These are phyloP conservation scores for fission yeast (Schizosaccharomyces pombe) DNA, from an alignment of 805 yeast species.

Conservation along the genomic window ASM294v3 CU329670.1:5133001-5133500, in stretches of 20 bases:
- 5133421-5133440: conserved; percentile 33
- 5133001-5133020: too few relatives aligned
- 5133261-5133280: conserved; percentile 40
- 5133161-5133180: too few relatives aligned
- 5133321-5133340: conserved; percentile 24
- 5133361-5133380: conserved; percentile 37
- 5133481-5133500: too few relatives aligned
- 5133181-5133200: too few relatives aligned
- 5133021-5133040: too few relatives aligned
- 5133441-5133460: conserved; percentile 8
- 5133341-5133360: conserved; percentile 38
- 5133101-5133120: too few relatives aligned
- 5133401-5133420: conserved; percentile 32
- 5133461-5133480: not conserved
- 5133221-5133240: not conserved
- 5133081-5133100: too few relatives aligned
- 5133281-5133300: conserved; percentile 33
- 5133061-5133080: too few relatives aligned
- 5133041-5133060: too few relatives aligned
- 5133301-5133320: not conserved
- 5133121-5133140: too few relatives aligned
- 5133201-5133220: too few relatives aligned
- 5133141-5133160: too few relatives aligned
- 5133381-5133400: conserved; percentile 59
- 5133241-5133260: conserved; percentile 28